These are phyloP conservation scores for Jackrogersella minutella DNA, from an alignment of 495 filamentous ascomycete species.

Conservation along the genomic window DNA sequence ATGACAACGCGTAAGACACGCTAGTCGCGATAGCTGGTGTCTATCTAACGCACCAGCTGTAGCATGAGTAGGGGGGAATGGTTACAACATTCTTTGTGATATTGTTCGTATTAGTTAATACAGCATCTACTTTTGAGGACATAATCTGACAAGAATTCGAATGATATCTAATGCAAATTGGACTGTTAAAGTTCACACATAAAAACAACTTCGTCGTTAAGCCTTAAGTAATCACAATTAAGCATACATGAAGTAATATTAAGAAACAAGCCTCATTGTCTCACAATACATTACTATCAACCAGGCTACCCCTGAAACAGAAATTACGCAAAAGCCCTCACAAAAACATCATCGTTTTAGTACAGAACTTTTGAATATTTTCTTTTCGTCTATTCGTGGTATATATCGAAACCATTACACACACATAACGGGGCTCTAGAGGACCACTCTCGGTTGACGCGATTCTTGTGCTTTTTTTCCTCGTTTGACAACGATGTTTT, in stretches of 20 bases:
- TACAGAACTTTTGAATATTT: conserved; percentile 31
- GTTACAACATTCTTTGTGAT: too few species aligned
- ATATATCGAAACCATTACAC: conserved; percentile 45
- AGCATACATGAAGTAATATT: background rate
- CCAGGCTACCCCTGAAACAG: background rate
- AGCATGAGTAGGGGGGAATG: too few species aligned
- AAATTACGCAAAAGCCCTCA: background rate
- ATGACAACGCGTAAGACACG: background rate
- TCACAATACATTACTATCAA: conserved; percentile 4
- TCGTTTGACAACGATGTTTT: conserved; percentile 5
- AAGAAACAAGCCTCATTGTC: background rate
- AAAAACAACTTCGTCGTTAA: too few species aligned
- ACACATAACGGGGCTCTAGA: conserved; percentile 37
- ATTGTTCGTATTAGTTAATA: too few species aligned
- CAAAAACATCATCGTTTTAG: too few species aligned
- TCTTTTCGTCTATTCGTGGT: conserved; percentile 49
- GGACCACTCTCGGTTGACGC: conserved; percentile 21
- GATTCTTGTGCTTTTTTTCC: conserved; percentile 12
- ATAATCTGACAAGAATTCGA: too few species aligned
- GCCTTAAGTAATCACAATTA: too few species aligned
- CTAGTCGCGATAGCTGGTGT: background rate
- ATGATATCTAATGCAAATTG: too few species aligned
- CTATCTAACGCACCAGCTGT: too few species aligned
- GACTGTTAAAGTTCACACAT: too few species aligned
- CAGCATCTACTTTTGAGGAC: too few species aligned